Evolutionary conservation across 2,329 filamentous ascomycete genomes (phyloP), one percentile per base, ranked within the genome.

Genomic region (Fusarium nelsonii): DNA sequence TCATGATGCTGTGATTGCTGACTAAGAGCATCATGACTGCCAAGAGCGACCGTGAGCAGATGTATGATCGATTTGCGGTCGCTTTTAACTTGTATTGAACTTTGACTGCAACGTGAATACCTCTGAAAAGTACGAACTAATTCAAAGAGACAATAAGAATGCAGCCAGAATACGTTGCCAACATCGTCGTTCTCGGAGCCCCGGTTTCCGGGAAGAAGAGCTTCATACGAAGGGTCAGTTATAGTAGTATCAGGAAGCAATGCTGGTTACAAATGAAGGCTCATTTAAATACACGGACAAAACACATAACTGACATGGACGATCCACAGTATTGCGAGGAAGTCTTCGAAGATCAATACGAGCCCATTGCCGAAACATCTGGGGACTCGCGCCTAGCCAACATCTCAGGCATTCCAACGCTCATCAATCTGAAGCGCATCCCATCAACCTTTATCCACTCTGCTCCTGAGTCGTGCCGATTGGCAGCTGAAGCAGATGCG

Each of bases 1-100:
- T 53, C 65, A 68, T 65, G 37, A 69, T 48, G 34, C n/a, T 50
- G 28, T 39, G 32, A 16, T 16, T 56, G 68, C 68, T 71, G 56
- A 71, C 68, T 71, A 69, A 71, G 64, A 33, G 11, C 36, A 63
- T 63, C 52, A 62, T 71, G 64, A 69, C 45, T 50, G 48, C 57
- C 48, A 54, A 69, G 53, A 61, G n/a, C 41, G 49, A 32, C 37
- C 56, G 18, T 34, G 26, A 46, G 40, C 36, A 55, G 46, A 65
- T 40, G 59, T 34, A 68, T 65, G 46, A 58, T 68, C 30, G 18
- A 45, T 53, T 51, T 44, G 4, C 36, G 20, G 10, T 56, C 36
- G 26, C n/a, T 40, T 36, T 8, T 11, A 34, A 34, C 12, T 46
- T 50, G 49, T 26, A 10, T 39, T 52, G 12, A 40, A 44, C 15